phyloP scores from a whole-genome alignment of 2,329 filamentous ascomycete genomes.

The Paecilomyces dactylethromorphus region DNA sequence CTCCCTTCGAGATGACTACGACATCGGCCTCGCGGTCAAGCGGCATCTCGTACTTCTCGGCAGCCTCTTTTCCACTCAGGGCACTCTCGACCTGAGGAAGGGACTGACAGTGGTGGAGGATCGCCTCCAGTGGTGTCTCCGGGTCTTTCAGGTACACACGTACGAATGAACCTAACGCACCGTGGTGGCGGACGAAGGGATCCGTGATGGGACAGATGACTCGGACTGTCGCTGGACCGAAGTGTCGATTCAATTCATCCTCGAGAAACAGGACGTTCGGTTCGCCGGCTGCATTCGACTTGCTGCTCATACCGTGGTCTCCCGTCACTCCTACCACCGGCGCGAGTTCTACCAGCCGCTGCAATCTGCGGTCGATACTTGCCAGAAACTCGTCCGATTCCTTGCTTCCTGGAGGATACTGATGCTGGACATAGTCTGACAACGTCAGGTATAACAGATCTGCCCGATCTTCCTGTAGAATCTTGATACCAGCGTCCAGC shows the following conservation, averaged over 20 bases:
- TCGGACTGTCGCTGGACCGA: constrained; percentile 21
- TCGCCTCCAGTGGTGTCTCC: constrained; percentile 14
- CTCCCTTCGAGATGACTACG: constrained; percentile 30
- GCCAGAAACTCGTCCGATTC: constrained; percentile 34
- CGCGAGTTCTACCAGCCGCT: constrained; percentile 25
- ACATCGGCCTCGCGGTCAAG: constrained; percentile 36
- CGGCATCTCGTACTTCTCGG: constrained; percentile 30
- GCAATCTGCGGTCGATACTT: constrained; percentile 26
- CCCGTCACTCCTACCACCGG: constrained; percentile 35
- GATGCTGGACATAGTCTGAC: constrained; percentile 42
- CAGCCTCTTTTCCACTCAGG: constrained; percentile 24
- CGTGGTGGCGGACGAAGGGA: constrained; percentile 39
- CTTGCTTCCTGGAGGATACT: constrained; percentile 29
- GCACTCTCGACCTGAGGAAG: constrained; percentile 29
- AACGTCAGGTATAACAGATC: constrained; percentile 40
- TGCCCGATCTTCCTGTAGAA: constrained; percentile 31
- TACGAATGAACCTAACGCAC: constrained; percentile 37
- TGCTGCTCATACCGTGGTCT: constrained; percentile 41
- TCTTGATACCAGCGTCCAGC: constrained; percentile 37
- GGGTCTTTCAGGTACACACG: constrained; percentile 29
- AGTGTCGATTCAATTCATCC: constrained; percentile 28
- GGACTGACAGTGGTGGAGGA: constrained; percentile 20
- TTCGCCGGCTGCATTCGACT: constrained; percentile 24
- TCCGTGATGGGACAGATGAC: constrained; percentile 42
- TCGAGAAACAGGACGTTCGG: constrained; percentile 37